Percentiles rank a stretch among this genome's conserved stretches.
phyloP scores from a whole-genome alignment of 2,329 filamentous ascomycete species.

The Pestalotiopsis sp. region DNA sequence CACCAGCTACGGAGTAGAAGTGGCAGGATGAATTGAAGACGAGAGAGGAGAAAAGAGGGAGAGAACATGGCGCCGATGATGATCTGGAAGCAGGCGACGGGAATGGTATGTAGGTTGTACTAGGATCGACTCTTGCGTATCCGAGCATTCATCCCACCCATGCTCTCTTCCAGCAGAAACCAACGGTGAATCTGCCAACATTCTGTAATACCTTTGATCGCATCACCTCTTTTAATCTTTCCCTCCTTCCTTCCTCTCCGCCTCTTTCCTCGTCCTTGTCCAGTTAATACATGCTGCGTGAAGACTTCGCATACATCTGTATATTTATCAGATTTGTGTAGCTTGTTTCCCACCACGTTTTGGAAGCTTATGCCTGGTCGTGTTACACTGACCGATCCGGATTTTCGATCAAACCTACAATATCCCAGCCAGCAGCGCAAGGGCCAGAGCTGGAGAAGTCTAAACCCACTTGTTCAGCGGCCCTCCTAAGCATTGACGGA shows the following conservation, averaged over 20 bases:
- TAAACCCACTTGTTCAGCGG: background rate
- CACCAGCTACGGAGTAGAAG: background rate
- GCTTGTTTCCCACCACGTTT: background rate
- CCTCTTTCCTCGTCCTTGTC: no score
- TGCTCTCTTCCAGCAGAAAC: no score
- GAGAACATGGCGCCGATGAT: background rate
- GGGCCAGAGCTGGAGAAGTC: background rate
- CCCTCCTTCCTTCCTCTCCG: no score
- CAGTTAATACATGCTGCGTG: no score
- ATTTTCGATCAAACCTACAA: background rate
- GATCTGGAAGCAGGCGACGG: background rate
- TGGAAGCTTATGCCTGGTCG: background rate
- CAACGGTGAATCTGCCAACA: no score
- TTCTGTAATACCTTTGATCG: no score
- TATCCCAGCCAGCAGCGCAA: no score
- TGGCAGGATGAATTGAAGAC: background rate
- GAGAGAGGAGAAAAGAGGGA: background rate
- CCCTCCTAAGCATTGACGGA: background rate
- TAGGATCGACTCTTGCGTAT: no score
- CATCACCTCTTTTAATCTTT: no score
- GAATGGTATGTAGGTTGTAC: background rate
- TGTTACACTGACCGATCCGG: background rate
- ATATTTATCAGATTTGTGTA: background rate
- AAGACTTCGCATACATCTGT: background rate
- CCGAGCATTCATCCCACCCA: no score